Evolutionary conservation across 78 protist species (phyloP).

Genomic region (Speleostelium caveatum): DNA sequence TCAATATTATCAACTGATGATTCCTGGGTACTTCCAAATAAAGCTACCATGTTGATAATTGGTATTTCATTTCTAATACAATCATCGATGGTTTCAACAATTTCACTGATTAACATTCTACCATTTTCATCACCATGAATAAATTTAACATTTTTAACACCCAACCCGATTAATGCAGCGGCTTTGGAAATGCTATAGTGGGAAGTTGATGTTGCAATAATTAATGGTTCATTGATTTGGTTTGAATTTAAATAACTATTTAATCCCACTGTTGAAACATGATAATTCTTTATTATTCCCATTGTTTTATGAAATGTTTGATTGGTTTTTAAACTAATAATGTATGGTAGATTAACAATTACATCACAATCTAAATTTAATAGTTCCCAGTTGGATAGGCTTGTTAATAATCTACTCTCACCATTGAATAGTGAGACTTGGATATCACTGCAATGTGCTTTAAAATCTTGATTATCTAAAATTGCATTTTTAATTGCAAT

Average conservation of each 20-base stretch:
- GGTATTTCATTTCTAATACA: slow-evolving; percentile 9
- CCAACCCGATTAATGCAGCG: background rate
- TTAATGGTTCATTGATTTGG: slow-evolving; percentile 1
- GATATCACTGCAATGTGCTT: too few relatives aligned
- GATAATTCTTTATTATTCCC: background rate
- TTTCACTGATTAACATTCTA: background rate
- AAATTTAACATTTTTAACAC: background rate
- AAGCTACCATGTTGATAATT: background rate
- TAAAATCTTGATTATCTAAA: background rate
- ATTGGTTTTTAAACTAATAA: background rate
- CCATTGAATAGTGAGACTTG: too few relatives aligned
- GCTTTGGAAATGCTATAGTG: slow-evolving; percentile 15
- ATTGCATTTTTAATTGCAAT: background rate
- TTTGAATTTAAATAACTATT: background rate
- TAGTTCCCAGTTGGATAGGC: slow-evolving; percentile 2
- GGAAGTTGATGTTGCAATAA: background rate
- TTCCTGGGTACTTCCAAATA: slow-evolving; percentile 2
- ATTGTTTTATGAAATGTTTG: too few relatives aligned
- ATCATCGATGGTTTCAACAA: background rate
- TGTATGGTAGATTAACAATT: background rate
- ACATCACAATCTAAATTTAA: slow-evolving; percentile 4
- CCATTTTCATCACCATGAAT: background rate
- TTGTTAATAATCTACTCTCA: too few relatives aligned
- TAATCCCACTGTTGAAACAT: background rate
- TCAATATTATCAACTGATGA: background rate